Conservation (phyloP, 352 stramenopile species). For the Aphanomyces euteiches region DNA sequence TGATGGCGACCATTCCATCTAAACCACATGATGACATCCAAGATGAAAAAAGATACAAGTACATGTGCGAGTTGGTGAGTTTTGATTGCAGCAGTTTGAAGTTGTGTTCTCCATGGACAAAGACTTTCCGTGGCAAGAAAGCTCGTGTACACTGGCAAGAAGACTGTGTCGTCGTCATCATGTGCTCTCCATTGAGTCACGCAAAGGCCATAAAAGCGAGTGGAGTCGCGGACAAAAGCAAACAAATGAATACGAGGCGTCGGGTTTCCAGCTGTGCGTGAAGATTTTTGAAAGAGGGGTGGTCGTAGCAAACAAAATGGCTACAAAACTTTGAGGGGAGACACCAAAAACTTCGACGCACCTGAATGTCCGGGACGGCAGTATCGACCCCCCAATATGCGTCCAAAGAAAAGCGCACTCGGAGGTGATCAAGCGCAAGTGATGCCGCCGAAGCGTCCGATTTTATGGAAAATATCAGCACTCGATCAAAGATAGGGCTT, state of each 20-base stretch:
- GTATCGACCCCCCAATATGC: slow-evolving; percentile 1
- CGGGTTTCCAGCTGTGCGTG: neutral
- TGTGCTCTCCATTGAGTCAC: neutral
- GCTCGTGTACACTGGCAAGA: slow-evolving; percentile 6
- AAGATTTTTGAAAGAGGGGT: neutral
- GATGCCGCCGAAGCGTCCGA: too few species aligned
- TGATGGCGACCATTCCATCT: too few species aligned
- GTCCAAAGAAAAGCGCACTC: neutral
- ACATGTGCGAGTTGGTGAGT: neutral
- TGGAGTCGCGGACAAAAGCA: neutral
- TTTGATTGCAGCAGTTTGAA: neutral
- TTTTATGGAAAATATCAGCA: too few species aligned
- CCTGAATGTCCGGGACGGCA: slow-evolving; percentile 6
- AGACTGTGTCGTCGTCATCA: neutral
- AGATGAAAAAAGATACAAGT: neutral
- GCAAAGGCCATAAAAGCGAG: slow-evolving; percentile 7
- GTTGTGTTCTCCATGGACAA: neutral
- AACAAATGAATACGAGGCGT: neutral
- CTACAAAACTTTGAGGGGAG: neutral
- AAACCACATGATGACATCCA: too few species aligned
- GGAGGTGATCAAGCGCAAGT: neutral
- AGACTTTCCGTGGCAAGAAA: slow-evolving; percentile 15
- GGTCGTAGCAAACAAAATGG: slow-evolving; percentile 10
- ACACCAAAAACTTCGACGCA: neutral
- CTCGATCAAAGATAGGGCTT: too few species aligned